Conservation (phyloP, 768 basidiomycete species). For the Albatrellus ellisii region DNA sequence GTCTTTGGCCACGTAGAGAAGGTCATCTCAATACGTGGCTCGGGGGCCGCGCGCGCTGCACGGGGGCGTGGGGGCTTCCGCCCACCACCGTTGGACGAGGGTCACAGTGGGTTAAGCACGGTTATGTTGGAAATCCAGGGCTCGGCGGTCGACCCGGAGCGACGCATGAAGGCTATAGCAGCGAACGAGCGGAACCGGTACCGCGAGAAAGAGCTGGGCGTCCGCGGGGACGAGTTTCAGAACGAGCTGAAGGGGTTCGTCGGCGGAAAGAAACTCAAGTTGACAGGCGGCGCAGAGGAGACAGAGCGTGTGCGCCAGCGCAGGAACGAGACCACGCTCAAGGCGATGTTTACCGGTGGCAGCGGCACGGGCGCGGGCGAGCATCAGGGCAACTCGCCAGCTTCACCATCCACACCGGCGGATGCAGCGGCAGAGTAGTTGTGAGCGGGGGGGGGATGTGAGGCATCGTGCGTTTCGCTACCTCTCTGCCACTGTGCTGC, state of each 20-base stretch:
- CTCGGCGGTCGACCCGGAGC: slow-evolving; percentile 68
- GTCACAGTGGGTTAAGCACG: slow-evolving; percentile 49
- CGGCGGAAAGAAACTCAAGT: slow-evolving; percentile 72
- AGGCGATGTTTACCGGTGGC: slow-evolving; percentile 65
- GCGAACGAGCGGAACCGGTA: slow-evolving; percentile 70
- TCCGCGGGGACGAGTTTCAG: slow-evolving; percentile 71
- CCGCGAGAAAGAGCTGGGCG: slow-evolving; percentile 65
- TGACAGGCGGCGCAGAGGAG: slow-evolving; percentile 94
- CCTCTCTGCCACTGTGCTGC: too few species aligned
- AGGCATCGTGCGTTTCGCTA: too few species aligned
- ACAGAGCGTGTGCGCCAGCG: slow-evolving; percentile 78
- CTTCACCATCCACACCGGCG: too few species aligned
- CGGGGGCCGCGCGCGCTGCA: slow-evolving; percentile 25
- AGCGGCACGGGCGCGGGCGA: not conserved
- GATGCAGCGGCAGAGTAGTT: too few species aligned
- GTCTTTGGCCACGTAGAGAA: slow-evolving; percentile 88
- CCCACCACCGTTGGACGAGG: slow-evolving; percentile 53
- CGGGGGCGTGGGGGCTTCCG: slow-evolving; percentile 32
- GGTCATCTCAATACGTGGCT: slow-evolving; percentile 59
- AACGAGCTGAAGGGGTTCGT: slow-evolving; percentile 82
- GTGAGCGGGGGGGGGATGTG: too few species aligned
- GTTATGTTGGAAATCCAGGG: slow-evolving; percentile 89
- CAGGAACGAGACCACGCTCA: slow-evolving; percentile 72
- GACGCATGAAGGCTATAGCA: slow-evolving; percentile 85
- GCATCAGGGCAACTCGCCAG: too few species aligned